Evolutionary conservation across 257 asterid genomes (phyloP), one percentile per base, ranked within the genome.

Genomic region (Nicotiana knightiana): DNA sequence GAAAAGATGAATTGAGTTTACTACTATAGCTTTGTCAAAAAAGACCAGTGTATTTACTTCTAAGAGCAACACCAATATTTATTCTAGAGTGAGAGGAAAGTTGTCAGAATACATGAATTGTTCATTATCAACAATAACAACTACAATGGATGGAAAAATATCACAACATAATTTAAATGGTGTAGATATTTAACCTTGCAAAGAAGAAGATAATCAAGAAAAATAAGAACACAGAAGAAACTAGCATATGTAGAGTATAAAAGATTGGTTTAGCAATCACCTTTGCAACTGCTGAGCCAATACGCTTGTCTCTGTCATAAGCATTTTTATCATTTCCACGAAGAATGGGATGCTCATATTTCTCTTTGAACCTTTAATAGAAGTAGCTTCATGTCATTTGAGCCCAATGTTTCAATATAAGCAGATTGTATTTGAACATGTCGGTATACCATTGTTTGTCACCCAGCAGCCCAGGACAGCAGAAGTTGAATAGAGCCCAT

Each of bases 321-420:
- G 98, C 99, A 89, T 91, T 93, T 87, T 92, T 95, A 82, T 95
- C 98, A 58, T 88, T 95, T 71, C 97, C 99, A 64, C 99, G 92
- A 86, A 85, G 93, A 84, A 95, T 93, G 87, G 65, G 82, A 85
- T 87, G 75, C 90, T 95, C 99, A 43, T 90, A 95, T 85, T 90
- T 95, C 17, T 93, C 96, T 88, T 89, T 95, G 85, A 95, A 95
- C 93, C 99, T 95, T 83, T 68, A 83, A 48, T 81, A 77, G 33
- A 65, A 81, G 62, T 66, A 66, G 37, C 53, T 48, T 81, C 77
- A 66, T 66, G 66, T 81, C 32, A 30, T 48, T 51, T 12, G 62
- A 81, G 32, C 16, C 81, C 63, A 53, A 75, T 58, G 82, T 82
- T 39, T 78, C 33, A 48, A 64, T 39, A 63, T 30, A 84, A 51